A percentile compares a stretch with the other conserved stretches of the same genome.
Evolutionary conservation across 352 stramenopile genomes (phyloP).

Genomic region (Pythium rishiriense): DNA sequence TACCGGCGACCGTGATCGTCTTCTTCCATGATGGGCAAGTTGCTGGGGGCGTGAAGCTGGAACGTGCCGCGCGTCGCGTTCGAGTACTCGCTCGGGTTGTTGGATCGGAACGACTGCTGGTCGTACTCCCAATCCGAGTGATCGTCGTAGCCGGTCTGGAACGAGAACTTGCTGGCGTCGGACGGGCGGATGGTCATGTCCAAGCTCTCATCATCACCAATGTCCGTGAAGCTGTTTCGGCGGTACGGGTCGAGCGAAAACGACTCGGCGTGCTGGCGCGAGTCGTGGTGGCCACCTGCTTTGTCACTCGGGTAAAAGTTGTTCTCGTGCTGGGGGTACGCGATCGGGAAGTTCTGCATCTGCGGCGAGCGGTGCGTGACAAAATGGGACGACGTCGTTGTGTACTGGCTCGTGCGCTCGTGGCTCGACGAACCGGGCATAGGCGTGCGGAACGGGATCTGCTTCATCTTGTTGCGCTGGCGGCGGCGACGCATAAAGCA

Average conservation of each 20-base stretch:
- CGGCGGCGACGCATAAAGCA: conserved; percentile 72
- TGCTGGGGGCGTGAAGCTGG: conserved; percentile 39
- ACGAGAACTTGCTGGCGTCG: conserved; percentile 71
- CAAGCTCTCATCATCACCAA: conserved; percentile 46
- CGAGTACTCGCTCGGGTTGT: conserved; percentile 32
- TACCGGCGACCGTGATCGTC: conserved; percentile 39
- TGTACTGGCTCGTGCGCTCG: conserved; percentile 56
- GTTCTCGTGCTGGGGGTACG: conserved; percentile 43
- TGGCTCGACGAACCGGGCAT: conserved; percentile 23
- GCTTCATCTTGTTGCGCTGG: conserved; percentile 58
- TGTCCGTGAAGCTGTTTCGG: conserved; percentile 67
- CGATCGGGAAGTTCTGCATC: conserved; percentile 20
- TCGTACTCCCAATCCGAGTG: conserved; percentile 76
- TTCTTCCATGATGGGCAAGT: conserved; percentile 66
- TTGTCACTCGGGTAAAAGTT: conserved; percentile 33
- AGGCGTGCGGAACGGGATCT: conserved; percentile 74
- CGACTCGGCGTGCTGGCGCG: conserved; percentile 34
- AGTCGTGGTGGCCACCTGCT: not conserved
- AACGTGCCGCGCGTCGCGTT: conserved; percentile 47
- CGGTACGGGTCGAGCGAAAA: conserved; percentile 76
- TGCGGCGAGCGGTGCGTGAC: conserved; percentile 54
- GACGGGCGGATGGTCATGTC: conserved; percentile 50
- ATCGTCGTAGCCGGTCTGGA: conserved; percentile 74
- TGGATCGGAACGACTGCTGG: conserved; percentile 38
- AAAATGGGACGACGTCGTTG: conserved; percentile 67